A percentile compares a stretch with the other conserved stretches of the same genome.
Conservation (phyloP, 768 basidiomycete genomes). For the Agaricus sinodeliciosus region DNA sequence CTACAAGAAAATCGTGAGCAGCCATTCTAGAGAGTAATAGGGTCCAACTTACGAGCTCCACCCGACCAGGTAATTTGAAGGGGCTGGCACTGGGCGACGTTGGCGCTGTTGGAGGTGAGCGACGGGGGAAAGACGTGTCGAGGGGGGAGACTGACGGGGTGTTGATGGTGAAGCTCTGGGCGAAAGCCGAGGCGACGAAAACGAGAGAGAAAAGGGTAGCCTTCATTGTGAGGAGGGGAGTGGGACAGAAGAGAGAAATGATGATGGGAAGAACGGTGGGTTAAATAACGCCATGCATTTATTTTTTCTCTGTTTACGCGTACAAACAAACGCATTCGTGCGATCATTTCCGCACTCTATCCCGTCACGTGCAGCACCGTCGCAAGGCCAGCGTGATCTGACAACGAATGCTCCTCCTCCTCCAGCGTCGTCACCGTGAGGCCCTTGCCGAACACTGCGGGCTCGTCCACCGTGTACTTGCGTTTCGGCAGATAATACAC, state of each 20-base stretch:
- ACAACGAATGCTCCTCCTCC: conserved; percentile 37
- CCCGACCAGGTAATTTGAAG: conserved; percentile 46
- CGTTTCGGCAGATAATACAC: conserved; percentile 48
- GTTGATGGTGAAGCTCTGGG: conserved; percentile 48
- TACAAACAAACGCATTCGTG: conserved; percentile 3
- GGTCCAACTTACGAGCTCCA: conserved; percentile 40
- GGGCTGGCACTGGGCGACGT: conserved; percentile 53
- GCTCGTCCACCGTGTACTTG: conserved; percentile 46
- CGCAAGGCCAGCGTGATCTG: conserved; percentile 63
- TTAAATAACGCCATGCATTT: background rate
- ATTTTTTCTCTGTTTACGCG: conserved; percentile 1
- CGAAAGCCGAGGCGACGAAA: conserved; percentile 34
- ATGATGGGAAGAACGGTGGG: background rate
- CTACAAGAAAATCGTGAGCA: conserved; percentile 26
- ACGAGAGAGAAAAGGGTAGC: conserved; percentile 33
- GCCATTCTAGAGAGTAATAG: background rate
- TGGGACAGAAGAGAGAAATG: conserved; percentile 20
- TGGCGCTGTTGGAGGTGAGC: conserved; percentile 27
- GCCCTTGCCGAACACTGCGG: conserved; percentile 50
- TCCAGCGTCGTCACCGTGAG: conserved; percentile 34
- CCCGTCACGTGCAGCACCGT: conserved; percentile 26
- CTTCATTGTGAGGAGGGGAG: conserved; percentile 40
- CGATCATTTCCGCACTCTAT: background rate
- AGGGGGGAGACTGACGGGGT: conserved; percentile 54
- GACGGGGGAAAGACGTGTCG: conserved; percentile 1